Conservation (phyloP, 208 protist genomes). For the Phytomonas francai region DNA sequence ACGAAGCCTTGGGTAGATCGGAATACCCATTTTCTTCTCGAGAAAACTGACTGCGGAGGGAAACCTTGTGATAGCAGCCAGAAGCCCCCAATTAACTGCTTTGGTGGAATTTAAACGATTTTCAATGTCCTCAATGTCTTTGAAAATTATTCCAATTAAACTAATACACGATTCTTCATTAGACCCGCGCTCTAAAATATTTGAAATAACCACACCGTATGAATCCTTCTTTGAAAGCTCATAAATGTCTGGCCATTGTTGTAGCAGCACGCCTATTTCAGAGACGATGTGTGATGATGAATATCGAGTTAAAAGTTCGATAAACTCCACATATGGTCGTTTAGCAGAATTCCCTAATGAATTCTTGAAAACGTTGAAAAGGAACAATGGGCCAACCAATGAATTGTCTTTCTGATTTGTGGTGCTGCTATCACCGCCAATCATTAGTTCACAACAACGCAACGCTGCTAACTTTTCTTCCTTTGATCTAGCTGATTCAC, state of each 20-base stretch:
- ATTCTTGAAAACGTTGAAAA: neutral
- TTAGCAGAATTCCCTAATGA: neutral
- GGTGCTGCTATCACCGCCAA: neutral
- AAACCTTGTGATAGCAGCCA: conserved; percentile 39
- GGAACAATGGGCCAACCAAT: neutral
- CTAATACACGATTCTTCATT: conserved; percentile 1
- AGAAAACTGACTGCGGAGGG: conserved; percentile 28
- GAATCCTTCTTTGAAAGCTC: conserved; percentile 5
- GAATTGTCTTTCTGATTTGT: neutral
- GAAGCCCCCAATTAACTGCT: conserved; percentile 38
- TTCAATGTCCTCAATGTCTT: neutral
- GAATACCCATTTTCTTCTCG: conserved; percentile 30
- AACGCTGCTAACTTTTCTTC: conserved; percentile 5
- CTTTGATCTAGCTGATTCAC: neutral
- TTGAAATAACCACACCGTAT: neutral
- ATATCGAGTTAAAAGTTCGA: neutral
- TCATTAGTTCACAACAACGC: neutral
- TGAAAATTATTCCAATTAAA: conserved; percentile 4
- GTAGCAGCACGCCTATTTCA: neutral
- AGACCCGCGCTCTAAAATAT: neutral
- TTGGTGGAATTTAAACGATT: conserved; percentile 30
- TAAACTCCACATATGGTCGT: neutral
- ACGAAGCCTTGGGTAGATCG: conserved; percentile 37
- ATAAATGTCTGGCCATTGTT: conserved; percentile 9
- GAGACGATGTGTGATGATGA: neutral